These are phyloP conservation scores for Phalaenopsis hybrid DNA, from an alignment of 116 monocot genomes.

Conservation along the genomic window DNA sequence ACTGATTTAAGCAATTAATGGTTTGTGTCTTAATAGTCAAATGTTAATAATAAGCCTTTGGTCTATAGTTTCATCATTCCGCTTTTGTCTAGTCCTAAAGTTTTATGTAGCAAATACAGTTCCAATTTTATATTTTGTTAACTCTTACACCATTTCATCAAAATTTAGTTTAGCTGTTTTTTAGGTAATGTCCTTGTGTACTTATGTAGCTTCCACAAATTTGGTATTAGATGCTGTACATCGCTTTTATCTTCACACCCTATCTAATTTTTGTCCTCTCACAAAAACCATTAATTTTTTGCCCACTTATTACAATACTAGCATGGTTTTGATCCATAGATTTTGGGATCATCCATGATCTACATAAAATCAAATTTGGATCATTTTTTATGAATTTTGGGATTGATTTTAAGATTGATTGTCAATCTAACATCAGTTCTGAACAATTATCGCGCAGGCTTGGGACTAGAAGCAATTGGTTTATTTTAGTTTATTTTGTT, in stretches of 20 bases:
- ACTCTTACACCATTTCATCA: not conserved
- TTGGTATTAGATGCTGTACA: not conserved
- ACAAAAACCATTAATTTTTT: not conserved
- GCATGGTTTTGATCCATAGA: not conserved
- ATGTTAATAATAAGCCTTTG: not conserved
- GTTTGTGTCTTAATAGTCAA: not conserved
- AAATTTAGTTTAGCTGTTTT: not conserved
- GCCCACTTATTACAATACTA: not conserved
- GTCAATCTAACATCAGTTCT: not conserved
- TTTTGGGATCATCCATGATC: too few species aligned
- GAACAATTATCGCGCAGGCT: not conserved
- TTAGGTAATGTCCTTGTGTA: not conserved
- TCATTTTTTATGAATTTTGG: not conserved
- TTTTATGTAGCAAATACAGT: not conserved
- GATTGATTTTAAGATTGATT: not conserved
- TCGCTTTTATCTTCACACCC: not conserved
- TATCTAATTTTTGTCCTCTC: not conserved
- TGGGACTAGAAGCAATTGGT: not conserved
- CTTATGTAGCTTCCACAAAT: not conserved
- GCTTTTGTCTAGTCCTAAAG: not conserved
- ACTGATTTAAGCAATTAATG: not conserved
- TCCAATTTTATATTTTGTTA: slow-evolving; percentile 3
- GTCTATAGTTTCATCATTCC: not conserved
- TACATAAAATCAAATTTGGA: not conserved
- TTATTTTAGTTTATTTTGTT: too few species aligned